Percentiles rank a stretch among this genome's conserved stretches.
These are phyloP conservation scores for Ampelocalamus luodianensis DNA, from an alignment of 176 grass and related monocot species.

Conservation along the genomic window DNA sequence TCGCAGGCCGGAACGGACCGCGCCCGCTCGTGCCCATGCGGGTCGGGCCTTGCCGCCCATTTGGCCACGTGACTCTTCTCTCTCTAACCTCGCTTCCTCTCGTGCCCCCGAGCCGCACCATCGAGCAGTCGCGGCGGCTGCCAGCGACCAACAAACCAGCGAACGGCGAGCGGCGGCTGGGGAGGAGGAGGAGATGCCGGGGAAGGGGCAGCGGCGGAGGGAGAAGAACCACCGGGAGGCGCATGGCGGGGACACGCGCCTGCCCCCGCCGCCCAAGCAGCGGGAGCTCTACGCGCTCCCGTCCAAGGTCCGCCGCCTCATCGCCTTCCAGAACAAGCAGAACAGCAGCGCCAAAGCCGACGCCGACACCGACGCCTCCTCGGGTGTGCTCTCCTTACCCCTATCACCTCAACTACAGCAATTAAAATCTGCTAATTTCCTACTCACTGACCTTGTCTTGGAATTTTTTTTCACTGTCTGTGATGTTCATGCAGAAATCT, in stretches of 20 bases:
- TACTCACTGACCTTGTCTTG: not conserved
- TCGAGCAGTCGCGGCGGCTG: slow-evolving; percentile 9
- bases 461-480: not conserved
- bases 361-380: not conserved
- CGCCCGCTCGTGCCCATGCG: too few species aligned
- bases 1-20: too few species aligned
- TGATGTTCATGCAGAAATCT: slow-evolving; percentile 38
- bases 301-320: slow-evolving; percentile 84
- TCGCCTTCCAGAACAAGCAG: slow-evolving; percentile 69
- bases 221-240: slow-evolving; percentile 88
- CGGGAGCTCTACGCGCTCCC: slow-evolving; percentile 82
- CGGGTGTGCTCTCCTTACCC: not conserved
- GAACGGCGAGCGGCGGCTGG: not conserved
- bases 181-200: slow-evolving; percentile 55
- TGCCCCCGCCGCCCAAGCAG: slow-evolving; percentile 75
- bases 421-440: not conserved
- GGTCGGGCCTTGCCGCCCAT: rapidly evolving
- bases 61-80: too few species aligned
- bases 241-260: slow-evolving; percentile 62
- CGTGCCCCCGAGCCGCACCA: not conserved
- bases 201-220: slow-evolving; percentile 73
- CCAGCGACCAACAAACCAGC: not conserved
- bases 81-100: not conserved
- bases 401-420: not conserved
- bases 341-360: not conserved